Evolutionary conservation across 805 yeast genomes (phyloP).

Genomic region (Yamadazyma olivae): DNA sequence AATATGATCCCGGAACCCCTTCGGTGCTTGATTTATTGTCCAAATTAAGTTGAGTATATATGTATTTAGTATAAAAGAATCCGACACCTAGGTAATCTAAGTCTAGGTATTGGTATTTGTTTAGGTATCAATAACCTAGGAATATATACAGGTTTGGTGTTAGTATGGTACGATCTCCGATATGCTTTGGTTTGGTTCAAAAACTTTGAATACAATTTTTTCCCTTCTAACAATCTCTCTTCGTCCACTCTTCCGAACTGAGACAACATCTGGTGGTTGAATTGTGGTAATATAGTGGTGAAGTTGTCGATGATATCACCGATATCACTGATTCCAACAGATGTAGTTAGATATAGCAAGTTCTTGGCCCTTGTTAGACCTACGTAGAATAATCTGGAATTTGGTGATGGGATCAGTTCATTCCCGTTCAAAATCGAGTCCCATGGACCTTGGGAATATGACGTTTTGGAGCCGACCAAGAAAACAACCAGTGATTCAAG

Average conservation of each 20-base stretch:
- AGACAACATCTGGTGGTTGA: constrained; percentile 1
- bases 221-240: constrained; percentile 7
- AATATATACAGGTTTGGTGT: no score
- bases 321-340: constrained; percentile 6
- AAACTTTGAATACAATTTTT: constrained; percentile 1
- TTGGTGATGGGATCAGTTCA: constrained; percentile 11
- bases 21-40: constrained; percentile 29
- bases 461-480: constrained; percentile 21
- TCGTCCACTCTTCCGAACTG: constrained; percentile 6
- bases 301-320: constrained; percentile 8
- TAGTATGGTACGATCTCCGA: not conserved
- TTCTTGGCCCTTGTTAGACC: constrained; percentile 63
- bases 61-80: no score
- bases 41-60: constrained; percentile 1
- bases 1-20: constrained; percentile 15
- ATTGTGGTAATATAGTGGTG: constrained; percentile 13
- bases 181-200: not conserved
- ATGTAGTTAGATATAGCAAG: constrained; percentile 35
- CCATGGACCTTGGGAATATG: constrained; percentile 13
- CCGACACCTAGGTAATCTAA: no score
- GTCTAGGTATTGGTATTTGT: no score
- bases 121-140: no score
- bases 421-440: constrained; percentile 10
- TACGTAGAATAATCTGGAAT: constrained; percentile 53
- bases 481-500: constrained; percentile 71